These are phyloP conservation scores for Solanum rostratum DNA, from an alignment of 257 asterid species.

Conservation along the genomic window DNA sequence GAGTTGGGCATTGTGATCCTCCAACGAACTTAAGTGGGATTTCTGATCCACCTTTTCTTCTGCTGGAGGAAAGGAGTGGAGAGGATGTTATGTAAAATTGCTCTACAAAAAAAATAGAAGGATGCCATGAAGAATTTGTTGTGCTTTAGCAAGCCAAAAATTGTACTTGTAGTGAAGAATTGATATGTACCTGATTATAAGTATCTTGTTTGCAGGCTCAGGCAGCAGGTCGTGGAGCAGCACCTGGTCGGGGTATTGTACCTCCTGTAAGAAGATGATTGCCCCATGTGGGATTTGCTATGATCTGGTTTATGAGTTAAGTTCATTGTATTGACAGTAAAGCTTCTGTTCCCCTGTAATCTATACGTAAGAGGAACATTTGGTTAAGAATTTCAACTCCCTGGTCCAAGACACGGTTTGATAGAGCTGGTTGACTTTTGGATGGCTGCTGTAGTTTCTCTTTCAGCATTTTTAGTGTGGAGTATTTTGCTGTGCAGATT, in stretches of 20 bases:
- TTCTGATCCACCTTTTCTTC: not conserved
- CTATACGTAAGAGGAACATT: not conserved
- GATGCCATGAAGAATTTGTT: not conserved
- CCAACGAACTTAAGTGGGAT: not conserved
- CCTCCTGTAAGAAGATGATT: slow-evolving; percentile 87
- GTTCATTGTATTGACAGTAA: not conserved
- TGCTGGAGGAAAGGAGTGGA: not conserved
- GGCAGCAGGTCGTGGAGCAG: slow-evolving; percentile 83
- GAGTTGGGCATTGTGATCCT: not conserved
- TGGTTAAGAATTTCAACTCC: not conserved
- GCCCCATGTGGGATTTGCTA: not conserved
- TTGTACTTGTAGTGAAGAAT: not conserved
- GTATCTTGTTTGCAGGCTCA: slow-evolving; percentile 49
- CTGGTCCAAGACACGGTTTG: not conserved
- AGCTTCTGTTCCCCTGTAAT: not conserved
- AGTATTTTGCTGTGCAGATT: not conserved
- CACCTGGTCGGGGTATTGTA: slow-evolving; percentile 75
- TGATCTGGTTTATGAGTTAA: not conserved
- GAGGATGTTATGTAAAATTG: not conserved
- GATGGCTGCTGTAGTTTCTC: not conserved
- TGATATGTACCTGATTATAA: not conserved
- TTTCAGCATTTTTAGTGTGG: not conserved
- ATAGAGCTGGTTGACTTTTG: not conserved
- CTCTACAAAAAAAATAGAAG: not conserved
- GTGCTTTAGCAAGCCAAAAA: not conserved